Percentiles rank a stretch among this genome's conserved stretches.
Conservation (phyloP, 2,329 filamentous ascomycete species). For the Helotiales sp. region DNA sequence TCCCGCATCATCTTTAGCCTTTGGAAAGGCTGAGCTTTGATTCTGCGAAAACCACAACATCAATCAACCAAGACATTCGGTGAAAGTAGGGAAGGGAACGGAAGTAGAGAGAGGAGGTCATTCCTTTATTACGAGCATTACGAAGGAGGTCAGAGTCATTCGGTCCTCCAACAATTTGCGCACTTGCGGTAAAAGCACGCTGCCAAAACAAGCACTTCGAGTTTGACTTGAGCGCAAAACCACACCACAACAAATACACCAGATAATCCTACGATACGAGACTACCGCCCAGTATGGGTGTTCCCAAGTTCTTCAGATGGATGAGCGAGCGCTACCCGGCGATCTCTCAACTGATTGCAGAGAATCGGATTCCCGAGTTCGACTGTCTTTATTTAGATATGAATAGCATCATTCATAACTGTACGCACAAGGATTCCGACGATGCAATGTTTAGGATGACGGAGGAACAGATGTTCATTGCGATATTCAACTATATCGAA, state of each 20-base stretch:
- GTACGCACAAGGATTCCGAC: slow-evolving; percentile 94
- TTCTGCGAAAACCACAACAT: slow-evolving; percentile 18
- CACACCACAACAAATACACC: slow-evolving; percentile 11
- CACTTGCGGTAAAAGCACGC: slow-evolving; percentile 33
- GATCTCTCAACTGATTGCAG: slow-evolving; percentile 96
- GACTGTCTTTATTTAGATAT: slow-evolving; percentile 97
- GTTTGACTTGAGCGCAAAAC: slow-evolving; percentile 4
- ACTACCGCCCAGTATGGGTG: slow-evolving; percentile 46
- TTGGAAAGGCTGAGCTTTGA: neutral
- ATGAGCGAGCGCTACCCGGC: slow-evolving; percentile 98
- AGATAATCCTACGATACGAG: slow-evolving; percentile 20
- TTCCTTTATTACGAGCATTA: slow-evolving; percentile 10
- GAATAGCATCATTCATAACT: slow-evolving; percentile 99
- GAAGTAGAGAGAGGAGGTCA: slow-evolving; percentile 9
- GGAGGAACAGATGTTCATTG: slow-evolving; percentile 99
- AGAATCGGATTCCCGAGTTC: slow-evolving; percentile 98
- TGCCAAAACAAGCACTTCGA: slow-evolving; percentile 16
- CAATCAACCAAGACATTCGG: slow-evolving; percentile 18
- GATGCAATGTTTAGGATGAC: slow-evolving; percentile 89
- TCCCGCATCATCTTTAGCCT: neutral
- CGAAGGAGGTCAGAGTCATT: neutral
- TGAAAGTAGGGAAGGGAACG: neutral
- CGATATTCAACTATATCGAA: slow-evolving; percentile 99
- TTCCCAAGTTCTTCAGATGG: slow-evolving; percentile 68
- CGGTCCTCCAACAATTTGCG: slow-evolving; percentile 4